Evolutionary conservation across 75 land plant genomes (phyloP).

Genomic region (Cryptomeria japonica): DNA sequence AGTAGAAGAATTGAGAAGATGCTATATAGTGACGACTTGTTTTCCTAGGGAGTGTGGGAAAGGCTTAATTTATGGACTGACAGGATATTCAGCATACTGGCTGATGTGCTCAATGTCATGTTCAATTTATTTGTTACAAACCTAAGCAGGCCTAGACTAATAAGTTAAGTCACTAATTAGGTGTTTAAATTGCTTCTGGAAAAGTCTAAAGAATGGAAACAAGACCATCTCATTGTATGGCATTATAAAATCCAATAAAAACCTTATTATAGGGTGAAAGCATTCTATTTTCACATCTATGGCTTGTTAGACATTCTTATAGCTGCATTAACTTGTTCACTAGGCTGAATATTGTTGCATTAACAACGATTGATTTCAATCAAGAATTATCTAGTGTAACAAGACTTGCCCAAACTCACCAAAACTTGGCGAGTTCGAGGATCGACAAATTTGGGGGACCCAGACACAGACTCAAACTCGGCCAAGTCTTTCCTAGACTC

Average conservation of each 20-base stretch:
- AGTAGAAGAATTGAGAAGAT: background rate
- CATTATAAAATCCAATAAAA: background rate
- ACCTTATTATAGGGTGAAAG: background rate
- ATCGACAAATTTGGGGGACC: too few species aligned
- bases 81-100: background rate
- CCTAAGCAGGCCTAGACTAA: background rate
- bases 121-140: background rate
- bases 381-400: too few species aligned
- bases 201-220: background rate
- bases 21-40: background rate
- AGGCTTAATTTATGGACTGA: background rate
- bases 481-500: too few species aligned
- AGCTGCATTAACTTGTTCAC: background rate
- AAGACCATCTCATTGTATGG: background rate
- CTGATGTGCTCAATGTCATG: background rate
- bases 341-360: background rate
- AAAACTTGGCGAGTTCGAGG: too few species aligned
- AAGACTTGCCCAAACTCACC: too few species aligned
- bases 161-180: background rate
- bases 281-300: background rate
- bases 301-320: background rate
- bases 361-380: background rate
- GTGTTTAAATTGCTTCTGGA: background rate
- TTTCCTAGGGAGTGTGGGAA: background rate
- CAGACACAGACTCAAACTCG: too few species aligned